Base-by-base conservation (phyloP, 164 flowering plant genomes). In the Sextonia rubra region DNA sequence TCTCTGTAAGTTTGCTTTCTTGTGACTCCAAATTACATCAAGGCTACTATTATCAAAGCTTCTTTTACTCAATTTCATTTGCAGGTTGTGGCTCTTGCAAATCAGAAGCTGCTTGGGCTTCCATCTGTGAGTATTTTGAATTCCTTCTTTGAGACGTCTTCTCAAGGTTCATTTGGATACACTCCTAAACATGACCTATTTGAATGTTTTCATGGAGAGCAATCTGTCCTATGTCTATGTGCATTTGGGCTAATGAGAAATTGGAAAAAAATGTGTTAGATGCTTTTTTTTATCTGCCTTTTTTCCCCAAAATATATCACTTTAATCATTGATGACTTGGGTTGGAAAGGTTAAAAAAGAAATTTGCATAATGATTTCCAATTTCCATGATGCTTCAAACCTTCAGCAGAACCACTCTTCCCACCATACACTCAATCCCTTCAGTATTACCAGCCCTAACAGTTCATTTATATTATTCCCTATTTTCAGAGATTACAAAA, bases 41-140 rank as follows among this genome's bases (percentile, higher is more conserved):
- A 37, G 60, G 65, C 18, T 20, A 23, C n/a, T 23, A 18, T 52
- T 12, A 9, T 47, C n/a, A 23, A 23, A 8, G 23, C 48, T 68
- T 68, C 7, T 11, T 68, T 47, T 52, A 22, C 27, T 61, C 25
- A 26, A 25, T 15, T 23, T 23, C 8, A 66, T 66, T 11, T 77
- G 77, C 85, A 95, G 99, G 99, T 93, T 70, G 98, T 95, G 68
- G 91, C 98, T 78, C 90, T 95, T 73, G 97, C 95, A 22, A 95
- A 93, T 75, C 94, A 90, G 81, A 95, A 86, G 74, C 79, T 95
- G 71, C 92, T 95, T 32, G 87, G 84, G 32, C 80, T 93, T 64
- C 77, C 82, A 76, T 86, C 91, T 15, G 99, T 93, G 71, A 88
- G 94, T 87, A 32, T 44, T 73, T 49, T 17, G 17, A 52, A 52